Evolutionary conservation across 139 green algal genomes (phyloP), one percentile per base, ranked within the genome.

Genomic region (Penium margaritaceum): DNA sequence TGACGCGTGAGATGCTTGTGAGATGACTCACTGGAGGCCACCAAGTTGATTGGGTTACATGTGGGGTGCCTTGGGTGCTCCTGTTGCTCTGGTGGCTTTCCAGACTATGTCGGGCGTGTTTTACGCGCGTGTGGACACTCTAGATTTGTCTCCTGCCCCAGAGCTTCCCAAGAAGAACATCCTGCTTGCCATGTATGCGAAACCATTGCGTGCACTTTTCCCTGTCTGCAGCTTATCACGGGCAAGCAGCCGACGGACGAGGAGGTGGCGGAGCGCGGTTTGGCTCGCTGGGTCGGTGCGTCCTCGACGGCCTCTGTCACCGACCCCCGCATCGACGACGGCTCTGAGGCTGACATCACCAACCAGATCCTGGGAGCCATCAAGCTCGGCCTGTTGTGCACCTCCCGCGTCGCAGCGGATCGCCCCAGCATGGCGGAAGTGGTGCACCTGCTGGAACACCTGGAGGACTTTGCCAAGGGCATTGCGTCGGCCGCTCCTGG

Each of bases 401-500:
- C 68, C 0, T 38, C 68, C 9, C 38, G 60, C 14, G 68, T 55
- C n/a, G 29, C 68, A 0, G 27, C 24, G 0, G 60, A 44, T 7
- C 32, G 68, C 27, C 68, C 68, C 32, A 69, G 34, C 68, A 76
- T 76, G 68, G 53, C 57, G 27, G 68, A 76, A 51, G 60, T 76
- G 15, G 68, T 76, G 51, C 60, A 76, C 27, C 37, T 76, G 68
- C 68, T 76, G 37, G 68, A 76, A 30, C 70, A 67, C 30, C 21
- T 60, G 15, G 51, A 60, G 51, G 51, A 60, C 51, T 60, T 60
- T 27, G 51, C 51, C 17, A 60, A 60, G 51, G 51, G 51, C 6
- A 24, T 60, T n/a, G n/a, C n/a, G n/a, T n/a, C n/a, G n/a, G n/a
- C n/a, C n/a, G n/a, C n/a, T n/a, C n/a, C n/a, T n/a, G n/a, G n/a